Percentiles rank a stretch among this genome's conserved stretches.
Conservation (phyloP, 768 basidiomycete genomes). For the Suillus sp. region DNA sequence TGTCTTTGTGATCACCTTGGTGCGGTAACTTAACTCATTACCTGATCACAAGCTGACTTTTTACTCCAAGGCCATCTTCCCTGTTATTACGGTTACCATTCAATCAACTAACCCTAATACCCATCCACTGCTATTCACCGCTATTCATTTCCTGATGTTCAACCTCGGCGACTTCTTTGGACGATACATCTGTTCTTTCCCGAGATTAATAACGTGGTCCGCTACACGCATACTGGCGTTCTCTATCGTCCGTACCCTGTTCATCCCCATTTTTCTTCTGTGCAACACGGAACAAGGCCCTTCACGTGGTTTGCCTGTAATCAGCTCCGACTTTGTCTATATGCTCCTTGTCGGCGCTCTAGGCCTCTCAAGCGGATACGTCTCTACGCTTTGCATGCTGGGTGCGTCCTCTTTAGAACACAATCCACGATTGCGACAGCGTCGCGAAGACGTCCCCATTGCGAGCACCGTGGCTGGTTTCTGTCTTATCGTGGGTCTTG, state of each 20-base stretch:
- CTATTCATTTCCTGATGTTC: constrained; percentile 78
- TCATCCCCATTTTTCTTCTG: constrained; percentile 83
- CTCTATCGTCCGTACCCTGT: constrained; percentile 72
- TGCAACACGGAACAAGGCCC: constrained; percentile 73
- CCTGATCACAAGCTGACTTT: constrained; percentile 13
- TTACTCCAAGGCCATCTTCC: constrained; percentile 71
- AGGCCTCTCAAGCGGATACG: constrained; percentile 78
- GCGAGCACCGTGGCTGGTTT: constrained; percentile 84
- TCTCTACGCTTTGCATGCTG: constrained; percentile 80
- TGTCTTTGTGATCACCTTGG: constrained; percentile 79
- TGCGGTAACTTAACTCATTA: constrained; percentile 37
- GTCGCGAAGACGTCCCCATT: constrained; percentile 77
- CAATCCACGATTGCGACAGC: constrained; percentile 70
- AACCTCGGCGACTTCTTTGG: constrained; percentile 74
- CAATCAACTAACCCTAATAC: constrained; percentile 60
- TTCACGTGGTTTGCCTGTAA: constrained; percentile 38
- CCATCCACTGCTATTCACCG: constrained; percentile 80
- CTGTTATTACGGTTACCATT: constrained; percentile 81
- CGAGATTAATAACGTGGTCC: constrained; percentile 68
- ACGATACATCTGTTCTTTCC: constrained; percentile 68
- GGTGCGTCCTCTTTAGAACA: constrained; percentile 78
- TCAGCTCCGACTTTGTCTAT: constrained; percentile 78
- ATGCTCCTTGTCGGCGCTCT: constrained; percentile 73
- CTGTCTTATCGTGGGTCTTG: constrained; percentile 75
- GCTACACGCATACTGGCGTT: constrained; percentile 59